These are phyloP conservation scores for Rubroboletus satanas DNA, from an alignment of 768 basidiomycete species.

Conservation along the genomic window DNA sequence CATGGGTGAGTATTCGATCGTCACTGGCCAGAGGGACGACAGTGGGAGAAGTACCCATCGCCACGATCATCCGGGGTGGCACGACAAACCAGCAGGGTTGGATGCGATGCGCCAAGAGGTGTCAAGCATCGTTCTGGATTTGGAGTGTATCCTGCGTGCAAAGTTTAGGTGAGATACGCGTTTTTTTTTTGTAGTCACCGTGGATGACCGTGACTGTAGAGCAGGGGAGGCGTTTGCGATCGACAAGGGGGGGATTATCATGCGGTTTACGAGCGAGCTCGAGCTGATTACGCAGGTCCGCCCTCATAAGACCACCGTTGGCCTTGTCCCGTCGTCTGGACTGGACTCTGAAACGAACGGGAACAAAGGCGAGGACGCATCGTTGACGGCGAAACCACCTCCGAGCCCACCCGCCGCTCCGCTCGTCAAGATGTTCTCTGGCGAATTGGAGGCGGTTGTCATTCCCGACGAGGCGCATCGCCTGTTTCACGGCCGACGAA, in stretches of 20 bases:
- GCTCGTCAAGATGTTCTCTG: constrained; percentile 40
- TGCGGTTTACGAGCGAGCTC: constrained; percentile 26
- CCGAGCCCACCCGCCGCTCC: constrained; percentile 8
- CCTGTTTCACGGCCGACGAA: constrained; percentile 52
- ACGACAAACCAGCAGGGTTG: neutral
- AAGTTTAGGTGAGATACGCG: constrained; percentile 19
- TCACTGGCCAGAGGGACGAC: constrained; percentile 10
- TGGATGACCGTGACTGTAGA: constrained; percentile 6
- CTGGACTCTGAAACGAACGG: neutral
- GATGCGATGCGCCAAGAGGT: constrained; percentile 22
- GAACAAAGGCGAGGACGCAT: neutral
- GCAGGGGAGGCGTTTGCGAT: constrained; percentile 17
- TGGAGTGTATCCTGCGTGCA: constrained; percentile 9
- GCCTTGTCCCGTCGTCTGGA: neutral
- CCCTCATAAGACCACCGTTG: neutral
- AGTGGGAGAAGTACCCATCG: neutral
- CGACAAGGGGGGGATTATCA: constrained; percentile 19
- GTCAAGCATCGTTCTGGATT: constrained; percentile 10
- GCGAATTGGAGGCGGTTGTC: constrained; percentile 53
- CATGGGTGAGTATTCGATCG: constrained; percentile 25
- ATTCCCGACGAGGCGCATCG: constrained; percentile 52
- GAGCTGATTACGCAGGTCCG: constrained; percentile 17
- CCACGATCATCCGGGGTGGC: neutral
- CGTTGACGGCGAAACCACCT: no score
- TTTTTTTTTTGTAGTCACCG: neutral